Percentiles rank a stretch among this genome's conserved stretches.
Evolutionary conservation across 208 protist species (phyloP).

Genomic region (Acanthamoeba castellanii): DNA sequence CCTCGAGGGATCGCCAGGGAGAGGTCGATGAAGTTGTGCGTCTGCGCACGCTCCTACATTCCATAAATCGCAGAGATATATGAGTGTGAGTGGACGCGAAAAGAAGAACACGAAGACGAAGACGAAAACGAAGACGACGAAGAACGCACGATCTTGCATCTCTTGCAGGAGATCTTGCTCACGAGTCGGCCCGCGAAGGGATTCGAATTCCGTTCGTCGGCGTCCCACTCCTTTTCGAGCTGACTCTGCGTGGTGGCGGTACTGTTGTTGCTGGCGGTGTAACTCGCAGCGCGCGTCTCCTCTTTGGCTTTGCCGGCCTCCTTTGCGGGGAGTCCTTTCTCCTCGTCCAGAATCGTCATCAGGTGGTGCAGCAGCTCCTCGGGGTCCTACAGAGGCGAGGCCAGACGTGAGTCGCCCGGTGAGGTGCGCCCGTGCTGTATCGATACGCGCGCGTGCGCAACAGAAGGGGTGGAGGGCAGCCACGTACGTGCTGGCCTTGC

Average conservation of each 20-base stretch:
- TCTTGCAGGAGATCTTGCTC: neutral
- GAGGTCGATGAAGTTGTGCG: neutral
- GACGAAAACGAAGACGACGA: neutral
- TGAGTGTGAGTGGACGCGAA: neutral
- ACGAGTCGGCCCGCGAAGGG: neutral
- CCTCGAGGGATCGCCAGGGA: neutral
- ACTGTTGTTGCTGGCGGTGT: neutral
- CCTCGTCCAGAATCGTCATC: neutral
- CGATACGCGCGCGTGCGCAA: no score
- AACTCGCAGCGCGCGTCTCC: neutral
- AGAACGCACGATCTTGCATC: neutral
- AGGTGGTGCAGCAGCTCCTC: conserved; percentile 21
- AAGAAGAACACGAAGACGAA: neutral
- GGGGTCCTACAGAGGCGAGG: neutral
- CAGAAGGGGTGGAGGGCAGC: neutral
- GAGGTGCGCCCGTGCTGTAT: no score
- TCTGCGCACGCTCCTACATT: neutral
- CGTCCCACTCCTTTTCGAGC: neutral
- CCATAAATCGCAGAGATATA: neutral
- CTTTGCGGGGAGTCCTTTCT: neutral
- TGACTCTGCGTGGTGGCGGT: neutral
- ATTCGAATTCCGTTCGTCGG: neutral
- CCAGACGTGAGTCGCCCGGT: neutral
- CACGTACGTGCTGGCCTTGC: conserved; percentile 1
- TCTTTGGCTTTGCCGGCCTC: neutral